Conservation (phyloP, 352 stramenopile genomes). For the Pythium phragmitis region DNA sequence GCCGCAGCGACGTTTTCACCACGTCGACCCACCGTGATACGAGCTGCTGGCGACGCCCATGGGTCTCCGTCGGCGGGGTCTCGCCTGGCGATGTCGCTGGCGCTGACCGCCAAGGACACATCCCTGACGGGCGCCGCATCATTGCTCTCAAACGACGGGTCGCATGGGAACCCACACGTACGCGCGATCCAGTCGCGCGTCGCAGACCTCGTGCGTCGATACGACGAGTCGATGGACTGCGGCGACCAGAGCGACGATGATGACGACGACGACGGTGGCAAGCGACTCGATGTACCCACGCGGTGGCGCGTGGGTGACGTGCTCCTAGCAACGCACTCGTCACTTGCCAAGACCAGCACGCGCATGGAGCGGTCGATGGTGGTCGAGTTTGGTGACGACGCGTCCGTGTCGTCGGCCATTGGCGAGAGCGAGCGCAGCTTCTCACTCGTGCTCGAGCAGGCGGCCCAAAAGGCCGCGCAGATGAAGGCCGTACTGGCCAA, state of each 20-base stretch:
- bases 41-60: slow-evolving; percentile 5
- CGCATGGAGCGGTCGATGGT: slow-evolving; percentile 53
- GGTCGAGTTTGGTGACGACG: slow-evolving; percentile 54
- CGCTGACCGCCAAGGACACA: slow-evolving; percentile 14
- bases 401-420: slow-evolving; percentile 42
- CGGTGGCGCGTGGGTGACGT: slow-evolving; percentile 67
- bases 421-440: slow-evolving; percentile 37
- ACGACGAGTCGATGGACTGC: slow-evolving; percentile 41
- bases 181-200: slow-evolving; percentile 69
- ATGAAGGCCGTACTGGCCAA: slow-evolving; percentile 37
- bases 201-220: slow-evolving; percentile 63
- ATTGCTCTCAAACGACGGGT: not conserved
- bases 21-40: slow-evolving; percentile 3
- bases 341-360: slow-evolving; percentile 53
- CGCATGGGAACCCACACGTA: slow-evolving; percentile 43
- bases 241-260: slow-evolving; percentile 21
- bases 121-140: not conserved
- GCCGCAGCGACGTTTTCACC: slow-evolving; percentile 17
- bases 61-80: slow-evolving; percentile 7
- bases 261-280: slow-evolving; percentile 29
- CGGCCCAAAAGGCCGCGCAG: slow-evolving; percentile 34
- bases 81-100: slow-evolving; percentile 22
- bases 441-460: slow-evolving; percentile 34
- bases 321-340: slow-evolving; percentile 58
- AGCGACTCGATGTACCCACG: slow-evolving; percentile 24